Evolutionary conservation across 2,329 filamentous ascomycete species (phyloP), one percentile per base, ranked within the genome.

Genomic region (Pseudofabraea citricarpa): DNA sequence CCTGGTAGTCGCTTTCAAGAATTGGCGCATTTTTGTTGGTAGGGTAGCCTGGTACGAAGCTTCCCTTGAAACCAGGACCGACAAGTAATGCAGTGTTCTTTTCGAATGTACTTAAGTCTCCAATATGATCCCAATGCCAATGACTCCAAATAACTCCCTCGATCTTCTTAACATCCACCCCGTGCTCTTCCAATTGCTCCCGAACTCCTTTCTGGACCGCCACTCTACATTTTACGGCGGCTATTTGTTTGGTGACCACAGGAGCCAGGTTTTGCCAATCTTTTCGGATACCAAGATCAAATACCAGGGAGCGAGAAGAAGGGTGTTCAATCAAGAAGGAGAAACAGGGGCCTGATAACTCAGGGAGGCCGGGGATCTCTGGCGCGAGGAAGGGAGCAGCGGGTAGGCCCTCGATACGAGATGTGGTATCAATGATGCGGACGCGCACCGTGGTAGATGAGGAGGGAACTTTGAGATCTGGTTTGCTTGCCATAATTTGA

Each of bases 121-220:
- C 77, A 7, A 67, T 70, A 44, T 79, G 76, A 51, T 79, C 75
- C 56, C 64, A 72, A 47, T 72, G 68, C 58, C 64, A 71, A 48
- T 76, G 72, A 44, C 67, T 36, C 35, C 38, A 45, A 33, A 45
- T n/a, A 13, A 45, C 43, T 13, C 18, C 26, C 18, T 42, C 33
- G n/a, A 39, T 16, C 13, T 12, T 27, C 18, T 42, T 19, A n/a
- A 33, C 12, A 9, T 43, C 23, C 18, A 45, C 22, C 18, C 36
- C 37, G n/a, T 19, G 22, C 8, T 36, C 20, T 4, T 9, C 21
- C 29, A 43, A 31, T n/a, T n/a, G n/a, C n/a, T n/a, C n/a, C n/a
- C n/a, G n/a, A n/a, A n/a, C n/a, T n/a, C n/a, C n/a, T n/a, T n/a
- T n/a, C n/a, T n/a, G n/a, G n/a, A n/a, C n/a, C n/a, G n/a, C n/a